These are phyloP conservation scores for Heliamphora pulchella DNA, from an alignment of 179 eudicot genomes.

Conservation along the genomic window DNA sequence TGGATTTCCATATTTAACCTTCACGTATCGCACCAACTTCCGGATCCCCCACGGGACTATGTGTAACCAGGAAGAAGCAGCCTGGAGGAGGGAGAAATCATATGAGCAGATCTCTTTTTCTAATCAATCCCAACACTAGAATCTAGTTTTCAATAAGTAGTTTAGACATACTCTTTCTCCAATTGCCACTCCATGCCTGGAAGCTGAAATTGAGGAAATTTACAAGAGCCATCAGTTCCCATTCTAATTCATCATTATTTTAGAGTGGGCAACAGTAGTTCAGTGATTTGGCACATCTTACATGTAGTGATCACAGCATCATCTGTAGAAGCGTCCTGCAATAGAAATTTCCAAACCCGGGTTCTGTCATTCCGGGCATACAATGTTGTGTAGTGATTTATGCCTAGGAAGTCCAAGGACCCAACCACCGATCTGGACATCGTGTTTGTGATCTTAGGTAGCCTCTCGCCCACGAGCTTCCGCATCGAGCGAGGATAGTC, in stretches of 20 bases:
- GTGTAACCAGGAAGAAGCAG: conserved; percentile 82
- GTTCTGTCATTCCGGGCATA: conserved; percentile 78
- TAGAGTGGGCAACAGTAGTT: neutral
- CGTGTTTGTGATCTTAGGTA: conserved; percentile 52
- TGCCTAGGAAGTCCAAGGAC: conserved; percentile 72
- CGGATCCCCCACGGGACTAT: conserved; percentile 97
- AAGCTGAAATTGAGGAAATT: conserved; percentile 37
- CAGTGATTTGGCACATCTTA: conserved; percentile 30
- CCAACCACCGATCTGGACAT: conserved; percentile 40
- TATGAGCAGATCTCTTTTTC: neutral
- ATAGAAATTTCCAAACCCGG: conserved; percentile 49
- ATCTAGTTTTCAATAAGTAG: conserved; percentile 11
- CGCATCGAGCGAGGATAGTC: conserved; percentile 77
- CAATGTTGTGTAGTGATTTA: conserved; percentile 80
- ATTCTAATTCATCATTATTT: neutral
- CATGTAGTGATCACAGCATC: conserved; percentile 62
- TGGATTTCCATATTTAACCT: conserved; percentile 63
- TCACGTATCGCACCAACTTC: conserved; percentile 49
- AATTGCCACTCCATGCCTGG: conserved; percentile 60
- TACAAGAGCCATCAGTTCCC: neutral
- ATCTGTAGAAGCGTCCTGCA: conserved; percentile 74
- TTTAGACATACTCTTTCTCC: conserved; percentile 63
- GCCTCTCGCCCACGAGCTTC: conserved; percentile 56
- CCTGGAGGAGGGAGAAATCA: conserved; percentile 29
- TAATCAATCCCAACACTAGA: neutral